phyloP scores from a whole-genome alignment of 495 filamentous ascomycete genomes.

The Filosporella fistucella region DNA sequence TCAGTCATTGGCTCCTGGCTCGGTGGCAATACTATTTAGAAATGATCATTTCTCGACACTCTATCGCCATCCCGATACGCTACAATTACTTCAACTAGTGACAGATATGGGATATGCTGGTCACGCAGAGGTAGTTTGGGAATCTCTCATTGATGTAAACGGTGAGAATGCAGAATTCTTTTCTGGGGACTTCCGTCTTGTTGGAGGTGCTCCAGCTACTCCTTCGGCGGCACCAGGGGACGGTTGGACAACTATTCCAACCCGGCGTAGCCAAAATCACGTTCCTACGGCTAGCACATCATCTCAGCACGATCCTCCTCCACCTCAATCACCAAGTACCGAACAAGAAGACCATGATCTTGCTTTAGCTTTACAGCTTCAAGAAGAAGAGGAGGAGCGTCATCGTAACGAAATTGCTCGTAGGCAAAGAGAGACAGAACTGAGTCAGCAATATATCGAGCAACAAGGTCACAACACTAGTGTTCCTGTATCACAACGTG shows the following conservation, averaged over 20 bases:
- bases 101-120: slow-evolving; percentile 87
- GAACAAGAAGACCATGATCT: slow-evolving; percentile 78
- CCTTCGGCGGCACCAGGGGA: slow-evolving; percentile 16
- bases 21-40: slow-evolving; percentile 84
- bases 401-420: slow-evolving; percentile 46
- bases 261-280: slow-evolving; percentile 27
- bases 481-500: slow-evolving; percentile 12
- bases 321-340: slow-evolving; percentile 31
- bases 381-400: slow-evolving; percentile 76
- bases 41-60: slow-evolving; percentile 96
- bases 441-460: slow-evolving; percentile 54
- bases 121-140: slow-evolving; percentile 94
- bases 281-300: slow-evolving; percentile 1
- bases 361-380: slow-evolving; percentile 72
- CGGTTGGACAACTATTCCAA: slow-evolving; percentile 51
- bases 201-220: slow-evolving; percentile 46
- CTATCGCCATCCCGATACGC: slow-evolving; percentile 71
- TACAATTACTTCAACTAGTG: slow-evolving; percentile 71
- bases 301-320: slow-evolving; percentile 15
- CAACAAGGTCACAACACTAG: slow-evolving; percentile 36
- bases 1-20: slow-evolving; percentile 60
- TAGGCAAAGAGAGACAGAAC: slow-evolving; percentile 39
- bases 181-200: slow-evolving; percentile 83
- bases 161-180: slow-evolving; percentile 82
- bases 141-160: slow-evolving; percentile 82